A percentile compares a stretch with the other conserved stretches of the same genome.
These are phyloP conservation scores for Furcasterigmium sp. DNA, from an alignment of 2,329 filamentous ascomycete species.

Conservation along the genomic window DNA sequence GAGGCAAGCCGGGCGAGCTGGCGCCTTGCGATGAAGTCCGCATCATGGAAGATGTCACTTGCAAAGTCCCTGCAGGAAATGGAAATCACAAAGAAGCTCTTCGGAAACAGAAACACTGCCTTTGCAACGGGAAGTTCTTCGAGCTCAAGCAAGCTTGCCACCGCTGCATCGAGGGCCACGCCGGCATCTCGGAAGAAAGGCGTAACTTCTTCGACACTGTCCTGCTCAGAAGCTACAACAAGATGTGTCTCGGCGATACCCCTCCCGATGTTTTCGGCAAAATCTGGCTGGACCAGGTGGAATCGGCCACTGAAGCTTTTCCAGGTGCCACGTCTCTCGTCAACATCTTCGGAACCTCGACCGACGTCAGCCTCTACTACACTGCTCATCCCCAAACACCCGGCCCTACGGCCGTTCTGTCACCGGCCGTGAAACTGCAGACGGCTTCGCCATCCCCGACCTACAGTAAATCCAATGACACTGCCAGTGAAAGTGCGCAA, in stretches of 20 bases:
- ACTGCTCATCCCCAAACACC: slow-evolving; percentile 23
- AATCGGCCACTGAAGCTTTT: slow-evolving; percentile 19
- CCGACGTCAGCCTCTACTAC: slow-evolving; percentile 35
- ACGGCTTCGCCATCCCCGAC: no score
- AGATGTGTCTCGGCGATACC: slow-evolving; percentile 27
- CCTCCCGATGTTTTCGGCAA: slow-evolving; percentile 28
- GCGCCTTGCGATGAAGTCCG: no score
- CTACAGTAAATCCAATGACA: no score
- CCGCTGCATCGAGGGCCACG: slow-evolving; percentile 34
- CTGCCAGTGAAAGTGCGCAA: no score
- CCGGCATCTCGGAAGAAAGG: slow-evolving; percentile 28
- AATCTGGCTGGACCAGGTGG: slow-evolving; percentile 25
- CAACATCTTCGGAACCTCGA: slow-evolving; percentile 27
- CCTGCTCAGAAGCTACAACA: slow-evolving; percentile 23
- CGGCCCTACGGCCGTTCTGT: no score
- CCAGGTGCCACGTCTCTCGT: slow-evolving; percentile 21
- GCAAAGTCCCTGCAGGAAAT: no score
- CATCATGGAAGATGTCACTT: no score
- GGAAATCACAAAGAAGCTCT: slow-evolving; percentile 4
- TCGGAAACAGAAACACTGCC: slow-evolving; percentile 27
- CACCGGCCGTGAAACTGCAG: no score
- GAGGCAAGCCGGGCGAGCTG: no score
- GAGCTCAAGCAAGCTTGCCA: slow-evolving; percentile 35
- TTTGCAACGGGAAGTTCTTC: slow-evolving; percentile 38
- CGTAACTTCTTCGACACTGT: slow-evolving; percentile 27